These are phyloP conservation scores for Fusarium algeriense DNA, from an alignment of 2,329 filamentous ascomycete species.

Conservation along the genomic window DNA sequence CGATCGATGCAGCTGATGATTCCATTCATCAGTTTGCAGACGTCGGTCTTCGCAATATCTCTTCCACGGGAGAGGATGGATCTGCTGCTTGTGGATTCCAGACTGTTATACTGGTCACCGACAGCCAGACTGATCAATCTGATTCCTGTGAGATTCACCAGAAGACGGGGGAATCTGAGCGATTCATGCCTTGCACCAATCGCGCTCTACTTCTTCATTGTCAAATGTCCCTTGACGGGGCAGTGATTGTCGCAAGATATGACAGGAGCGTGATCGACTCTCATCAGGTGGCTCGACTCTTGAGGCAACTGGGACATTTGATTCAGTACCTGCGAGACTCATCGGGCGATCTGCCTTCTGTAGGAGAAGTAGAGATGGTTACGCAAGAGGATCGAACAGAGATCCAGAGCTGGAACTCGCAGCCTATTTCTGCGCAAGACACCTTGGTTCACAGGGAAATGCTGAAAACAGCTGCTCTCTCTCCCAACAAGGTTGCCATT, in stretches of 20 bases:
- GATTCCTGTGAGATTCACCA: background rate
- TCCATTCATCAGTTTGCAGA: background rate
- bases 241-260: background rate
- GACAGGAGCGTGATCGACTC: slow-evolving; percentile 10
- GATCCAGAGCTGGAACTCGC: slow-evolving; percentile 20
- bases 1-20: background rate
- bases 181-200: slow-evolving; percentile 11
- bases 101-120: slow-evolving; percentile 4
- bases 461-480: background rate
- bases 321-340: background rate
- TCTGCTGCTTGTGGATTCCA: slow-evolving; percentile 21
- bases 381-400: slow-evolving; percentile 1
- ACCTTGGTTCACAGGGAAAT: slow-evolving; percentile 14
- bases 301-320: background rate
- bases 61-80: background rate
- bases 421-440: background rate
- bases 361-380: background rate
- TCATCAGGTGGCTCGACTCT: background rate
- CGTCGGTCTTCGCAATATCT: slow-evolving; percentile 5
- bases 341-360: fast-evolving
- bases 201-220: slow-evolving; percentile 13
- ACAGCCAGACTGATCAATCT: background rate
- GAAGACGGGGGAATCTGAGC: background rate
- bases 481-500: background rate
- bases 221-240: background rate